Evolutionary conservation across 371 early-diverging fungal genomes (phyloP), one percentile per base, ranked within the genome.

Genomic region (Haplosporangium sp.): DNA sequence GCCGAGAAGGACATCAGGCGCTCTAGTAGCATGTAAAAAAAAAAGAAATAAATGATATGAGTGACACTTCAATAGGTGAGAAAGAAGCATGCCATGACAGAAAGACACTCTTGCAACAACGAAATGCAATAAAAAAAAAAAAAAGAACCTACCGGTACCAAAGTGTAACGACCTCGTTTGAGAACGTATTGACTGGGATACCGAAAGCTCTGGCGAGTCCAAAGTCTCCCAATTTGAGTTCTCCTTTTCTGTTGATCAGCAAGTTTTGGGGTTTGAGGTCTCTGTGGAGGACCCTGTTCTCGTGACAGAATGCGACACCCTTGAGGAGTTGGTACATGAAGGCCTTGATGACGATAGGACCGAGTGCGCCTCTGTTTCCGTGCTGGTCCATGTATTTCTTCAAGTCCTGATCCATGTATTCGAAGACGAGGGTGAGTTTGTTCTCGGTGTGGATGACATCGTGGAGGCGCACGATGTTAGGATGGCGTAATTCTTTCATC

Each of bases 381-480:
- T 86, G 81, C 13, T 87, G 74, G 67, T 96, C 97, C 94, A 99
- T 92, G 81, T 93, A 99, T 82, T 94, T 94, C 80, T 99, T 96
- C 65, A 99, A 87, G 85, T 99, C 99, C 83, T 93, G 93, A 74
- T 98, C 98, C 92, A 99, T 92, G 83, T 91, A 99, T 84, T 99
- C 99, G 86, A 99, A 99, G 23, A 99, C 99, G 37, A 99, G 90
- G 81, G 96, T 96, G 43, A 99, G 89, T 82, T 94, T 98, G 82
- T 92, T 94, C 77, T 99, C 98, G 4, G 97, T 99, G 81, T 99
- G 99, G 74, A 99, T 95, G 41, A 99, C 98, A 83, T 99, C 99
- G 65, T 95, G 89, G 20, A 99, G 89, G 14, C 92, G 90, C 11
- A 98, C 89, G 83, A 99, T 95, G 72, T 95, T 94, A 54, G 90